Percentiles rank a stretch among this genome's conserved stretches.
phyloP scores from a whole-genome alignment of 2,329 filamentous ascomycete species.

The Aspergillus hortae region DNA sequence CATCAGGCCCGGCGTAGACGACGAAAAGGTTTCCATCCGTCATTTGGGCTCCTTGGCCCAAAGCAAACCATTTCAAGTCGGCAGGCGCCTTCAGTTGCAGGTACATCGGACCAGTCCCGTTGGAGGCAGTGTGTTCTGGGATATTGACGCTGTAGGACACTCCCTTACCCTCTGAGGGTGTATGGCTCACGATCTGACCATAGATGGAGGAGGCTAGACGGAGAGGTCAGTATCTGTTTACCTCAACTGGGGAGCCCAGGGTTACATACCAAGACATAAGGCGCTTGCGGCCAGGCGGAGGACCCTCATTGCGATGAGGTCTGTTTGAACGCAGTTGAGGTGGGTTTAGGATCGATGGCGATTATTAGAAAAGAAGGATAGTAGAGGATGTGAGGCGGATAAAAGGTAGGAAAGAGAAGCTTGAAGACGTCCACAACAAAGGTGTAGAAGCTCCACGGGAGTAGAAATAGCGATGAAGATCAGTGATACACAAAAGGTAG shows the following conservation, averaged over 20 bases:
- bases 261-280: constrained; percentile 5
- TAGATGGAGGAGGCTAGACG: constrained; percentile 12
- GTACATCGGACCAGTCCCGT: constrained; percentile 56
- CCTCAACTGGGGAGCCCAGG: background rate
- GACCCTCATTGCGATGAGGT: too few relatives aligned
- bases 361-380: too few relatives aligned
- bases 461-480: too few relatives aligned
- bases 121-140: constrained; percentile 47
- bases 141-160: constrained; percentile 51
- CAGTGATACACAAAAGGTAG: too few relatives aligned
- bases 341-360: too few relatives aligned
- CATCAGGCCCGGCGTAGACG: constrained; percentile 52
- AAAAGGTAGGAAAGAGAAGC: too few relatives aligned
- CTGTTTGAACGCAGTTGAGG: too few relatives aligned
- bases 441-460: too few relatives aligned
- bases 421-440: too few relatives aligned
- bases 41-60: constrained; percentile 58
- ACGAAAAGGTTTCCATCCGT: constrained; percentile 58
- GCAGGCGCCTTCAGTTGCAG: constrained; percentile 54
- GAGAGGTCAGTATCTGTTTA: background rate
- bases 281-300: background rate
- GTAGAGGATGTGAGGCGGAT: too few relatives aligned
- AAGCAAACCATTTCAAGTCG: constrained; percentile 50
- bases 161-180: constrained; percentile 17
- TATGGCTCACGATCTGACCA: constrained; percentile 18